Conservation (phyloP, 148 eudicot species). For the Salicornia ramosissima region DNA sequence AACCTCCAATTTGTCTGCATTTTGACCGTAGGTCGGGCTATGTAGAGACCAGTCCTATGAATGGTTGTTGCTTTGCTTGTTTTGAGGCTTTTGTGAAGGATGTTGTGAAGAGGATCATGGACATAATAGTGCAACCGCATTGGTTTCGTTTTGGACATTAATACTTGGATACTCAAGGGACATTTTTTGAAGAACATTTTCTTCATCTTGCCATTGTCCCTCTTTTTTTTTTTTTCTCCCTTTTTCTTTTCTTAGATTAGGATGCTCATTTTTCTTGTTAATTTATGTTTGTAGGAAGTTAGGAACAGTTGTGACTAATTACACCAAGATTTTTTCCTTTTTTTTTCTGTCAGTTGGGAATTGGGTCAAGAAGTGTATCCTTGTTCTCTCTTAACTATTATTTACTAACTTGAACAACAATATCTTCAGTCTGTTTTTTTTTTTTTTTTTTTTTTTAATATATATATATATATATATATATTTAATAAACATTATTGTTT, state of each 20-base stretch:
- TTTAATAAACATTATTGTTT: too few relatives aligned
- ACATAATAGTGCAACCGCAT: constrained; percentile 23
- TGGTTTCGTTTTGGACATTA: constrained; percentile 25
- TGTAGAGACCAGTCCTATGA: constrained; percentile 30
- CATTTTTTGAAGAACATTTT: neutral
- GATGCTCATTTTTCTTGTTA: constrained; percentile 12
- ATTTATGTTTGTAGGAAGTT: constrained; percentile 13
- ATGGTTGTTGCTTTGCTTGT: constrained; percentile 46
- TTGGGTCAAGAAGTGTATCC: neutral
- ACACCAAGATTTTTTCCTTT: neutral
- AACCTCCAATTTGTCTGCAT: constrained; percentile 31
- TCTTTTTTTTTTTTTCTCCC: neutral
- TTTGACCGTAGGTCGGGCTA: constrained; percentile 19
- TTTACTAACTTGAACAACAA: neutral
- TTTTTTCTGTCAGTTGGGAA: neutral
- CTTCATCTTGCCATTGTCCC: neutral
- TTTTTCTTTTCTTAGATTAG: neutral
- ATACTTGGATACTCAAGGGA: neutral
- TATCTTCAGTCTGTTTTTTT: neutral
- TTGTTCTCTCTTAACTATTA: neutral
- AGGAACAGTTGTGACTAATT: constrained; percentile 17
- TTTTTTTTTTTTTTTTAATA: neutral
- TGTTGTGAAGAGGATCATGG: constrained; percentile 37
- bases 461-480: too few relatives aligned
- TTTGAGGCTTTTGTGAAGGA: constrained; percentile 43